Evolutionary conservation across 1,139 yeast species (phyloP), one percentile per base, ranked within the genome.

Genomic region (Geotrichum reessii): DNA sequence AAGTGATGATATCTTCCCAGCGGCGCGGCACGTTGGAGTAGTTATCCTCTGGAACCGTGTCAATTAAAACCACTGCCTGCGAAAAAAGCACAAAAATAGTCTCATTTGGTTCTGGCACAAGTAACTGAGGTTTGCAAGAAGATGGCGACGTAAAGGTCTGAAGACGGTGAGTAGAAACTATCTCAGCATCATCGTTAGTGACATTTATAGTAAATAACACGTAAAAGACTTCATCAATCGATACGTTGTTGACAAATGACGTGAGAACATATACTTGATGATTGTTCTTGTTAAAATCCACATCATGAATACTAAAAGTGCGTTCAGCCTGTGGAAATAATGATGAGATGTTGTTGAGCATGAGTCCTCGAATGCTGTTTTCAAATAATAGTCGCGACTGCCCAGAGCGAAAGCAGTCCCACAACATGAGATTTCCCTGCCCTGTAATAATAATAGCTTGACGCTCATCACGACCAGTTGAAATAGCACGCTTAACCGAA

Each of bases 1-100:
- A 79, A 17, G 79, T 76, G 21, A 90, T 76, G 8, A 81, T 76
- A 67, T 90, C 97, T 71, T 90, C 96, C 95, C 96, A 88, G 67
- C 85, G 78, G 28, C 85, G 81, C 46, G 55, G 42, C 44, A 50
- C 44, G 55, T 60, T 58, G 51, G 57, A 49, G 47, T 61, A 47
- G 48, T 58, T 80, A 55, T 76, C 73, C 47, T 74, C 74, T 21
- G 82, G 78, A 28, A 81, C 75, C 28, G 87, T 77, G 64, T 89
- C 95, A 1, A 87, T 78, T 56, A 90, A 69, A 1, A 88, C 83
- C 19, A 89, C 77, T 0, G 88, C 80, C 58, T 82, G 79, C 8
- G 81, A 81, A 58, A 86, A 77, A 1, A 84, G 74, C 5, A 87
- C 80, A 70, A 85, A 85, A 1, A 88, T 86, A 0, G 91, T 83